These are phyloP conservation scores for Mycena albidolilacea DNA, from an alignment of 768 basidiomycete genomes.

Conservation along the genomic window DNA sequence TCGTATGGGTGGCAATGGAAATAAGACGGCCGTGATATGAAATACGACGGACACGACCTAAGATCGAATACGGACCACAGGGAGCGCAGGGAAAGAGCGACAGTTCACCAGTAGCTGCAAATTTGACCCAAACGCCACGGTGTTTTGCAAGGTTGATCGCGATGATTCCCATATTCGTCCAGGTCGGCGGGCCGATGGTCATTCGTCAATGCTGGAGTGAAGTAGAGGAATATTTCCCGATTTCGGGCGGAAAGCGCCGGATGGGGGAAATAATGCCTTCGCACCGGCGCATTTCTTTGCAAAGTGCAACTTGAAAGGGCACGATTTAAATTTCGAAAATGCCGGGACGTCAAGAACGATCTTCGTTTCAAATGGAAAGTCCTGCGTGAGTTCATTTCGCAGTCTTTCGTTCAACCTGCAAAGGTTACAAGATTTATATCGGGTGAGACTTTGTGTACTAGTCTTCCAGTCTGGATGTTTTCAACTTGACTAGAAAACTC, in stretches of 20 bases:
- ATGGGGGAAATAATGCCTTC: neutral
- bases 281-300: neutral
- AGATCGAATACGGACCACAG: constrained; percentile 10
- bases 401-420: too few species aligned
- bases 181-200: neutral
- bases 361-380: too few species aligned
- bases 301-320: neutral
- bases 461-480: too few species aligned
- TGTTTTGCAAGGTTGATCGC: neutral
- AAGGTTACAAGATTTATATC: too few species aligned
- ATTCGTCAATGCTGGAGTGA: constrained; percentile 61
- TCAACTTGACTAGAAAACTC: too few species aligned
- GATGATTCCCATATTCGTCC: neutral
- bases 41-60: too few species aligned
- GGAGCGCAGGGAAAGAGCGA: constrained; percentile 12
- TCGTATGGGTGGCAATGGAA: neutral
- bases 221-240: constrained; percentile 68
- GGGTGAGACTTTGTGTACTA: too few species aligned
- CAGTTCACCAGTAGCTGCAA: constrained; percentile 10
- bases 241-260: constrained; percentile 65
- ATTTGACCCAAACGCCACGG: constrained; percentile 13
- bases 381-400: too few species aligned
- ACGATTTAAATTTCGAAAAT: too few species aligned
- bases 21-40: neutral
- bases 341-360: too few species aligned